Conservation (phyloP, 2,329 filamentous ascomycete species). For the Trichoderma brevicompactum region DNA sequence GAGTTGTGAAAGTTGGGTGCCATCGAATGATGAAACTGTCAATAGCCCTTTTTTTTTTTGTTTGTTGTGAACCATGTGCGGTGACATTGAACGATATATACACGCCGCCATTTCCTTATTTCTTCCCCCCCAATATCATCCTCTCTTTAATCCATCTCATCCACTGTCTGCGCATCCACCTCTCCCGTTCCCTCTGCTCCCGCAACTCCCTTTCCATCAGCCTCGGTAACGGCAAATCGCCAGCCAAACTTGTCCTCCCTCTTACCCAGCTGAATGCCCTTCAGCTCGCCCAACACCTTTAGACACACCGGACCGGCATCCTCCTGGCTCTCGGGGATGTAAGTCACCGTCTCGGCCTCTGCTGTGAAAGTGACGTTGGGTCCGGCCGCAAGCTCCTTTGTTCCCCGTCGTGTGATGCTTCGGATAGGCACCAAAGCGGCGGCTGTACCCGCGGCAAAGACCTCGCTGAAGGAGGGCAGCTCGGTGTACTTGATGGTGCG, state of each 20-base stretch:
- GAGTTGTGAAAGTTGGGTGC: too few relatives aligned
- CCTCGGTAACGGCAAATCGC: conserved; percentile 56
- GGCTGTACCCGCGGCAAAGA: conserved; percentile 90
- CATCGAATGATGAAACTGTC: too few relatives aligned
- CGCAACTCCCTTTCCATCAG: conserved; percentile 45
- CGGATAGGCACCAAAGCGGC: conserved; percentile 90
- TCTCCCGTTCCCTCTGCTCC: conserved; percentile 26
- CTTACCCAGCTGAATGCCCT: conserved; percentile 85
- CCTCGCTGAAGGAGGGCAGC: conserved; percentile 64
- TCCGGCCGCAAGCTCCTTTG: conserved; percentile 39
- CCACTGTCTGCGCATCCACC: conserved; percentile 38
- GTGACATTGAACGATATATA: not conserved
- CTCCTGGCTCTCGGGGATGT: conserved; percentile 59
- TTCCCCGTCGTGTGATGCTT: conserved; percentile 74
- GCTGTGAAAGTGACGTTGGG: conserved; percentile 44
- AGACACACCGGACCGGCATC: conserved; percentile 75
- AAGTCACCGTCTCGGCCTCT: conserved; percentile 56
- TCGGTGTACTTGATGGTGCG: conserved; percentile 68
- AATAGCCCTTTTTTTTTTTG: not conserved
- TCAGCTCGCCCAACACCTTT: conserved; percentile 74
- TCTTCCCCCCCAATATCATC: not conserved
- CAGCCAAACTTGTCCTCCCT: conserved; percentile 77
- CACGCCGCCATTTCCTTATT: not conserved
- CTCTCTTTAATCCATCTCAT: conserved; percentile 38
- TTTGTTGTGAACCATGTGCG: not conserved